These are phyloP conservation scores for Alternaria metachromatica DNA, from an alignment of 2,329 filamentous ascomycete species.

Conservation along the genomic window DNA sequence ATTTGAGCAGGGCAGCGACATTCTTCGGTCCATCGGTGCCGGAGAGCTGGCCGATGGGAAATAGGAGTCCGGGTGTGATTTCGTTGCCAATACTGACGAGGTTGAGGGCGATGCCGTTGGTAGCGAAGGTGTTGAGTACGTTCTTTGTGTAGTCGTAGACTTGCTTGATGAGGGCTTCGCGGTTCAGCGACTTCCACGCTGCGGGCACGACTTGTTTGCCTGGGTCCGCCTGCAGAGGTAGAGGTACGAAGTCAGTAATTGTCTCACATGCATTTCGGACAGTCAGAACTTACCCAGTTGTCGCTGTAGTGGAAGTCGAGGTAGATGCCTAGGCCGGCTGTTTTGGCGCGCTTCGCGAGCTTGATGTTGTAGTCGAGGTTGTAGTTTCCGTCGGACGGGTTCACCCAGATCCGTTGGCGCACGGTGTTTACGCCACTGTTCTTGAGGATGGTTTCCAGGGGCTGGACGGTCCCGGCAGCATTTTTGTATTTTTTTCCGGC, in stretches of 20 bases:
- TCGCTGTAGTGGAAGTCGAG: slow-evolving; percentile 72
- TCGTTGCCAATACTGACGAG: slow-evolving; percentile 78
- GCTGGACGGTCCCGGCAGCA: slow-evolving; percentile 57
- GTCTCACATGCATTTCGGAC: no score
- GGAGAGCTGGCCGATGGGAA: slow-evolving; percentile 65
- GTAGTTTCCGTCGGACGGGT: slow-evolving; percentile 66
- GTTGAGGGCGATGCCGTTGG: slow-evolving; percentile 61
- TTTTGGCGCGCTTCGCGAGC: slow-evolving; percentile 69
- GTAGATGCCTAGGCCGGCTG: slow-evolving; percentile 66
- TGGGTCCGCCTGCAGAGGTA: slow-evolving; percentile 61
- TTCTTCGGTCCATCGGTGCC: slow-evolving; percentile 59
- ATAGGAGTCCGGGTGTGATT: slow-evolving; percentile 71
- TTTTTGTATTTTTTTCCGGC: slow-evolving; percentile 68
- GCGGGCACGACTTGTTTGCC: slow-evolving; percentile 66
- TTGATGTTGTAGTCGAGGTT: slow-evolving; percentile 73
- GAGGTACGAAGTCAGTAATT: no score
- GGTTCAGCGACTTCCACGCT: slow-evolving; percentile 66
- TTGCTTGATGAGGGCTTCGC: slow-evolving; percentile 65
- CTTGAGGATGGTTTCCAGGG: slow-evolving; percentile 69
- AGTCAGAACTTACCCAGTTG: slow-evolving; percentile 58
- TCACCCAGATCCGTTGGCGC: slow-evolving; percentile 75
- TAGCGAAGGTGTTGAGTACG: slow-evolving; percentile 67
- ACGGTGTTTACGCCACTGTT: slow-evolving; percentile 71
- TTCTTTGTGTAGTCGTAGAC: slow-evolving; percentile 73
- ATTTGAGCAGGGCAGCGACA: slow-evolving; percentile 69